Evolutionary conservation across 441 rosid genomes (phyloP).

Genomic region (Cnidoscolus chayamansa): DNA sequence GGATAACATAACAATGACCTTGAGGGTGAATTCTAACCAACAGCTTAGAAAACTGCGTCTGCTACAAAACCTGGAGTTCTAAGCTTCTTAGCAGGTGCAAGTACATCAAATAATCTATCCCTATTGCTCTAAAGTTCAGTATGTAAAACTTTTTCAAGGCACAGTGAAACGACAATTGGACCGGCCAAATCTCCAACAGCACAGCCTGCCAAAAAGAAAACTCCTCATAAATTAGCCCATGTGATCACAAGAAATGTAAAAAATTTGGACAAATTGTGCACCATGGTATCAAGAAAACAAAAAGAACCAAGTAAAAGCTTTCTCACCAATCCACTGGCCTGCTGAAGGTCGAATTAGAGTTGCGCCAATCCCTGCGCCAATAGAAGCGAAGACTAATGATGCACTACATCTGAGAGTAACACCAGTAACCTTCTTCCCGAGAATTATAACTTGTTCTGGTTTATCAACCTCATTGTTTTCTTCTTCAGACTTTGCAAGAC

Average conservation of each 20-base stretch:
- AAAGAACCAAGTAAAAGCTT: not conserved
- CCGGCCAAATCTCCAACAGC: slow-evolving; percentile 80
- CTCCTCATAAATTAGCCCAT: not conserved
- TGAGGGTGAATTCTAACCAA: not conserved
- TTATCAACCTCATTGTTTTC: slow-evolving; percentile 35
- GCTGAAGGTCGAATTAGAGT: slow-evolving; percentile 62
- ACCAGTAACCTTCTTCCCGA: slow-evolving; percentile 62
- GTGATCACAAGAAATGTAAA: not conserved
- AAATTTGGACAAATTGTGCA: not conserved
- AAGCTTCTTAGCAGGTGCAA: slow-evolving; percentile 7
- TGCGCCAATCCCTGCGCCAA: slow-evolving; percentile 88
- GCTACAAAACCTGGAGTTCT: slow-evolving; percentile 16
- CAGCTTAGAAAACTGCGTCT: slow-evolving; percentile 2
- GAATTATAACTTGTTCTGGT: slow-evolving; percentile 49
- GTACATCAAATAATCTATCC: slow-evolving; percentile 10
- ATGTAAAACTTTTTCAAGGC: slow-evolving; percentile 63
- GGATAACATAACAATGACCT: not conserved
- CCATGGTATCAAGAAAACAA: not conserved
- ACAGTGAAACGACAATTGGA: slow-evolving; percentile 55
- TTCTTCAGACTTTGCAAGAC: slow-evolving; percentile 34
- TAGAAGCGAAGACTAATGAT: slow-evolving; percentile 72
- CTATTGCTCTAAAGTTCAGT: slow-evolving; percentile 35
- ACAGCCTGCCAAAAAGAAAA: slow-evolving; percentile 50
- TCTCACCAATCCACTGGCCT: slow-evolving; percentile 94
- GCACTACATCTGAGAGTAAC: slow-evolving; percentile 69